phyloP scores from a whole-genome alignment of 768 basidiomycete species.

The Dioszegia hungarica region DNA sequence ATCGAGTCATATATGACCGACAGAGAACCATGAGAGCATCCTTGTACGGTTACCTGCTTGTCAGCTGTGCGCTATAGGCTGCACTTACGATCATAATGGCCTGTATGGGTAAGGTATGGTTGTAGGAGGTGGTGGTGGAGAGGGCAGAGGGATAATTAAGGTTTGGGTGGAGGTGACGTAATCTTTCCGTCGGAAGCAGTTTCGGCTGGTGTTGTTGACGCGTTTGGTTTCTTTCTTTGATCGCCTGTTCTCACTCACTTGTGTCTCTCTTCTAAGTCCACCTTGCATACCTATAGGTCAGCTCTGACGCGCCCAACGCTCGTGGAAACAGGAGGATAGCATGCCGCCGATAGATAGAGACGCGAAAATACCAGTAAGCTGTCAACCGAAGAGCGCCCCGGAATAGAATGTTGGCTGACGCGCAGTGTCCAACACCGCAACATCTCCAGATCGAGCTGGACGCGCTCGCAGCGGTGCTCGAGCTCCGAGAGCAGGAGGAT shows the following conservation, averaged over 20 bases:
- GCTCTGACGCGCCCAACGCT: too few species aligned
- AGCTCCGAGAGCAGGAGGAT: constrained; percentile 50
- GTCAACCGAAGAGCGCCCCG: background rate
- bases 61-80: background rate
- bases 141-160: too few species aligned
- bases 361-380: constrained; percentile 40
- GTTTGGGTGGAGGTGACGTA: too few species aligned
- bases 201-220: constrained; percentile 8
- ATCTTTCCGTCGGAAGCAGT: background rate
- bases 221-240: background rate
- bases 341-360: constrained; percentile 37
- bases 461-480: constrained; percentile 35
- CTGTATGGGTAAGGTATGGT: background rate
- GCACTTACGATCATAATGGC: constrained; percentile 2
- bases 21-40: constrained; percentile 79
- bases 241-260: too few species aligned
- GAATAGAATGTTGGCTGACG: constrained; percentile 8
- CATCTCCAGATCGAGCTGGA: constrained; percentile 46
- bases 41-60: constrained; percentile 77
- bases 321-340: too few species aligned
- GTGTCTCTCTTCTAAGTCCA: too few species aligned
- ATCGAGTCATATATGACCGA: constrained; percentile 70
- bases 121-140: too few species aligned
- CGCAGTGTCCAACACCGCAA: constrained; percentile 43
- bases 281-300: too few species aligned